Base-by-base conservation (phyloP, 257 asterid species). In the Capsicum chinense region DNA sequence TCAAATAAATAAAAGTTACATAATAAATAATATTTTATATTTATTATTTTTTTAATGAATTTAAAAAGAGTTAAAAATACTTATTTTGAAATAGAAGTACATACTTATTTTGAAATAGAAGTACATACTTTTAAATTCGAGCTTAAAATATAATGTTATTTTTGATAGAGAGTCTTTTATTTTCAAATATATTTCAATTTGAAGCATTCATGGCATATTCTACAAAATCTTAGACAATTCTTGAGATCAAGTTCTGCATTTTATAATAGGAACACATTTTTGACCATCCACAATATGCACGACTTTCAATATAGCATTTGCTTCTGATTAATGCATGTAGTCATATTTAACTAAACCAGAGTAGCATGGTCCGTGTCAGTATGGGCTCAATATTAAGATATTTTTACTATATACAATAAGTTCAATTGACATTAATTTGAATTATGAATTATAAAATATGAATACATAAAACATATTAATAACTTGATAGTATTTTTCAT, bases 211-310 rank as follows among this genome's bases (percentile, higher is more conserved):
- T 74, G 0, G 7, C 2, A 52, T 9, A 52, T 19, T 14, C 63
- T 11, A 11, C 17, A 44, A n/a, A 19, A 48, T 5, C 0, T 6
- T 48, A 47, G 59, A 6, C 80, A 73, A 71, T 47, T 71, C 52
- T 37, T 68, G 14, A 15, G 26, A 68, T 68, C 76, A 71, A 44
- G 79, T 71, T 71, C 26, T 71, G 37, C 57, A 44, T 71, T 71
- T 71, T 44, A 44, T 44, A 37, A 68, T 68, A 37, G 52, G 47
- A 68, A 68, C 21, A 14, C 21, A 68, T 7, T 7, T 68, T 68
- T 68, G 52, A 68, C 76, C 52, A 68, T 68, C 52, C 7, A 37
- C 76, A 2, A 67, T 35, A 67, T 67, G 17, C 7, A 66, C 7
- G 19, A 17, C 21, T 68, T 37, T 37, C 9, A 37, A 68, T 68